phyloP scores from a whole-genome alignment of 2,329 filamentous ascomycete genomes.

The Apiospora arundinis region DNA sequence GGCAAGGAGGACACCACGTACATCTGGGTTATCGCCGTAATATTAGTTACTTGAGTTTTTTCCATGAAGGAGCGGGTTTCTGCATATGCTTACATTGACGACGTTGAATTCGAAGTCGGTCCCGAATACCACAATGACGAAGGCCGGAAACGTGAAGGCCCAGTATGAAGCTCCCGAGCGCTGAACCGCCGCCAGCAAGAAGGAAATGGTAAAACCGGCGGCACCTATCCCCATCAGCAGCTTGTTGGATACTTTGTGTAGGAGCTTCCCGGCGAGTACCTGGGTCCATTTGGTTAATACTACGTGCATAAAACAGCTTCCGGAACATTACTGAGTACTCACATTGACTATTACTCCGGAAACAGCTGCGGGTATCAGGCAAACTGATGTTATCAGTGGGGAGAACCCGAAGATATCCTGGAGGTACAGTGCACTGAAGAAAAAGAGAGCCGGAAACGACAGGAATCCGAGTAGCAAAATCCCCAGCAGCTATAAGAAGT shows the following conservation, averaged over 20 bases:
- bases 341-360: slow-evolving; percentile 68
- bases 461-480: slow-evolving; percentile 60
- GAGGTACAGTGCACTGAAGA: slow-evolving; percentile 71
- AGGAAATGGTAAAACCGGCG: slow-evolving; percentile 46
- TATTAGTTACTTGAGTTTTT: not conserved
- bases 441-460: slow-evolving; percentile 64
- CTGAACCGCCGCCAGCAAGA: slow-evolving; percentile 63
- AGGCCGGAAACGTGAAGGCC: slow-evolving; percentile 27
- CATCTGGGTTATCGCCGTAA: slow-evolving; percentile 47
- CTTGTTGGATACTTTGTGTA: slow-evolving; percentile 70
- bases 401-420: slow-evolving; percentile 60
- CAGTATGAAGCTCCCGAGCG: slow-evolving; percentile 49
- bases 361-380: slow-evolving; percentile 70
- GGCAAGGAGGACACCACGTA: slow-evolving; percentile 67
- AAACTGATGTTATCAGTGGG: slow-evolving; percentile 65
- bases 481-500: not conserved
- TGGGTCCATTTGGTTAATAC: not conserved
- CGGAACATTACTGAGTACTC: slow-evolving; percentile 8
- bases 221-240: slow-evolving; percentile 59
- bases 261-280: slow-evolving; percentile 60
- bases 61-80: not conserved
- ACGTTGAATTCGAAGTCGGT: slow-evolving; percentile 76
- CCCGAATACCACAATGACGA: slow-evolving; percentile 62
- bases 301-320: not conserved
- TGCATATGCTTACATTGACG: slow-evolving; percentile 58